Evolutionary conservation across 805 yeast species (phyloP), one percentile per base, ranked within the genome.

Genomic region (Huiozyma naganishii): DNA sequence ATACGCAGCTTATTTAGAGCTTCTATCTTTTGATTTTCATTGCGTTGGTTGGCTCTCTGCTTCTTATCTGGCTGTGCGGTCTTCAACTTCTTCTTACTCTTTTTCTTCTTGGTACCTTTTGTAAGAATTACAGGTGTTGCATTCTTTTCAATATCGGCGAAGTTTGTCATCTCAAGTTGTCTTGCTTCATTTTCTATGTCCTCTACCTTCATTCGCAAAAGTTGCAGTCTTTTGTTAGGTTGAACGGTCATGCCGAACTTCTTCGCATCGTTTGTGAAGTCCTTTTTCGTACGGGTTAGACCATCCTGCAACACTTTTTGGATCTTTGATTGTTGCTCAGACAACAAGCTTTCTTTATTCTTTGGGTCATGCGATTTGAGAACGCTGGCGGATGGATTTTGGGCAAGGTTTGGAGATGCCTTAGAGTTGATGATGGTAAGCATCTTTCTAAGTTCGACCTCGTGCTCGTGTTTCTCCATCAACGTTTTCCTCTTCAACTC

Each of bases 101-200:
- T 40, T 37, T 36, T 48, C 33, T 40, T 38, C 30, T 41, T 40
- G 9, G 28, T 29, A 6, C 12, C 17, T 39, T 41, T 13, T 8
- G 47, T 41, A 23, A 45, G 41, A 9, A 52, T 39, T 6, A 56
- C 52, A 5, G 52, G 41, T 11, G 53, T 50, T 6, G 45, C 38
- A 40, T 45, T 46, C 41, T 58, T 49, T 48, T 64, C 51, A 44
- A 49, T 49, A 30, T 78, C 84, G 28, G 75, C 80, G 54, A 86
- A 88, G 51, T 87, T 92, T 17, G 84, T 82, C 75, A 78, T 80
- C 59, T 90, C 97, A 46, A 90, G 70, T 54, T 83, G 84, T 47
- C 94, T 68, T 0, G 96, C 96, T 67, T 85, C 84, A 40, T 76
- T 74, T 57, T 85, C 95, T 42, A 89, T 71, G 49, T 77, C 80